A percentile compares a stretch with the other conserved stretches of the same genome.
Evolutionary conservation across 2,329 filamentous ascomycete genomes (phyloP).

Genomic region (Colletotrichum acutatum): DNA sequence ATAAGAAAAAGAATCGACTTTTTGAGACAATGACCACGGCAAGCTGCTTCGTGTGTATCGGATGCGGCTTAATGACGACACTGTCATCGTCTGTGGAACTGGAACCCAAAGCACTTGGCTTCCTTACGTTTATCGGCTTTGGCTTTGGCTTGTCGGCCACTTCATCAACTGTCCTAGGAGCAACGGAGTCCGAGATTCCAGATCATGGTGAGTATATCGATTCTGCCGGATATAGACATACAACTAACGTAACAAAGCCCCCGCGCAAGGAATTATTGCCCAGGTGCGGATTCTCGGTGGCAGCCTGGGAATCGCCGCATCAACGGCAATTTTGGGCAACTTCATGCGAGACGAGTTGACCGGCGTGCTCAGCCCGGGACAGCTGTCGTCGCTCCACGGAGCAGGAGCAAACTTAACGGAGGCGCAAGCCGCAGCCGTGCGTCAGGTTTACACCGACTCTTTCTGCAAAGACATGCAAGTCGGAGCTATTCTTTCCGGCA

Average conservation of each 20-base stretch:
- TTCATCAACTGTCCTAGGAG: slow-evolving; percentile 58
- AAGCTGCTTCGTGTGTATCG: slow-evolving; percentile 55
- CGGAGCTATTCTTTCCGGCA: slow-evolving; percentile 53
- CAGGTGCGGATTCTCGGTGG: slow-evolving; percentile 64
- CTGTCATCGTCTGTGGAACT: slow-evolving; percentile 41
- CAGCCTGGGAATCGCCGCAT: slow-evolving; percentile 64
- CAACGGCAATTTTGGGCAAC: slow-evolving; percentile 56
- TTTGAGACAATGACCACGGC: slow-evolving; percentile 56
- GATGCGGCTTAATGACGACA: slow-evolving; percentile 59
- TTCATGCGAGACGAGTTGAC: slow-evolving; percentile 44
- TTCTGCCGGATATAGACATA: neutral
- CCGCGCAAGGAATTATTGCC: slow-evolving; percentile 63
- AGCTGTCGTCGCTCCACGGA: slow-evolving; percentile 42
- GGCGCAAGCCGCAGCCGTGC: slow-evolving; percentile 46
- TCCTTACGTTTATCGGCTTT: slow-evolving; percentile 61
- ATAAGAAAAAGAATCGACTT: slow-evolving; percentile 52
- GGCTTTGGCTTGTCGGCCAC: slow-evolving; percentile 62
- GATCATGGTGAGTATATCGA: slow-evolving; percentile 56
- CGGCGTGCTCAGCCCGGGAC: slow-evolving; percentile 41
- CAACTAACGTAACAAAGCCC: slow-evolving; percentile 47
- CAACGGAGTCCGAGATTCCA: slow-evolving; percentile 52
- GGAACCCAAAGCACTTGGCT: slow-evolving; percentile 59
- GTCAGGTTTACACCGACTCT: slow-evolving; percentile 54
- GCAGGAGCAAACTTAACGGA: slow-evolving; percentile 39
- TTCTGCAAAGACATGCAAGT: slow-evolving; percentile 60